These are phyloP conservation scores for Castanospermum australe DNA, from an alignment of 306 rosid genomes.

Conservation along the genomic window DNA sequence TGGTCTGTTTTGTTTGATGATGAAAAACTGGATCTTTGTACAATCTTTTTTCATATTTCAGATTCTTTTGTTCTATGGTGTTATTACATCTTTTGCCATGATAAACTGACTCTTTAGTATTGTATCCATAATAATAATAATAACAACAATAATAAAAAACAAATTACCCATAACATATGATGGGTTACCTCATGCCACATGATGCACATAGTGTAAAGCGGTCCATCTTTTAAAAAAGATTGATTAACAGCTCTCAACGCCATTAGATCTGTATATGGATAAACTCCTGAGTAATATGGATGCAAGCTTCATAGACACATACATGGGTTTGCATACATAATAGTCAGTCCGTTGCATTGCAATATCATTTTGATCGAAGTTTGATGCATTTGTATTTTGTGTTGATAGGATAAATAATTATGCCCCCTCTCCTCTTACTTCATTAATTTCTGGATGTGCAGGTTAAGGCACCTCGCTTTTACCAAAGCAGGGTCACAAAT, in stretches of 20 bases:
- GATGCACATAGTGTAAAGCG: slow-evolving; percentile 34
- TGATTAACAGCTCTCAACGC: not conserved
- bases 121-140: not conserved
- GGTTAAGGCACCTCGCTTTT: not conserved
- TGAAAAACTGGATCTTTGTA: slow-evolving; percentile 39
- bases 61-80: slow-evolving; percentile 36
- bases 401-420: not conserved
- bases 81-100: not conserved
- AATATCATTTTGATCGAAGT: not conserved
- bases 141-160: not conserved
- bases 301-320: not conserved
- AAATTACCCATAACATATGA: slow-evolving; percentile 20
- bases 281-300: not conserved
- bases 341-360: not conserved
- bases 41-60: slow-evolving; percentile 19
- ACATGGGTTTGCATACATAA: slow-evolving; percentile 12
- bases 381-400: not conserved
- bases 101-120: not conserved
- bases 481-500: not conserved
- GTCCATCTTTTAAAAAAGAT: slow-evolving; percentile 8
- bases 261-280: not conserved
- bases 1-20: slow-evolving; percentile 42
- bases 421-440: not conserved
- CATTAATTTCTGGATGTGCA: not conserved
- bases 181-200: slow-evolving; percentile 22